phyloP scores from a whole-genome alignment of 2,329 filamentous ascomycete species.

The Xylariaceae sp. region DNA sequence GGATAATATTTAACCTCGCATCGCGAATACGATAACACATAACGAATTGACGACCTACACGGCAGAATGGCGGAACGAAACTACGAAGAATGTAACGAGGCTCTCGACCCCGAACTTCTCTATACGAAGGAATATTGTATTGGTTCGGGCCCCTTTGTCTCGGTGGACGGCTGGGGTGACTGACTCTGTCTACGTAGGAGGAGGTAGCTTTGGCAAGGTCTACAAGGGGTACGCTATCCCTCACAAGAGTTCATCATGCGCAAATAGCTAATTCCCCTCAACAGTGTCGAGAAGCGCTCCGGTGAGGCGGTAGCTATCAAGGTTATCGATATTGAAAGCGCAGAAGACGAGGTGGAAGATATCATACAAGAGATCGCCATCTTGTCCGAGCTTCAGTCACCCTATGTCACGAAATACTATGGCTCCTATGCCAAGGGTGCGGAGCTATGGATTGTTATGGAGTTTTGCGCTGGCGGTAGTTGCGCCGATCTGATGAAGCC shows the following conservation, averaged over 20 bases:
- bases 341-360: constrained; percentile 98
- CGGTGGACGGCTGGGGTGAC: constrained; percentile 22
- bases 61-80: constrained; percentile 44
- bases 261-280: constrained; percentile 15
- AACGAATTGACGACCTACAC: constrained; percentile 19
- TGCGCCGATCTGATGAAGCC: constrained; percentile 96
- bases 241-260: too few species aligned
- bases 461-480: constrained; percentile 95
- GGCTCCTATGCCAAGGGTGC: constrained; percentile 94
- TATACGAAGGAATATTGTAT: constrained; percentile 93
- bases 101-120: constrained; percentile 78
- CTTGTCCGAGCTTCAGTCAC: constrained; percentile 89
- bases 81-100: constrained; percentile 47
- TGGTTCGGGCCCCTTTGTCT: constrained; percentile 46
- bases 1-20: neutral
- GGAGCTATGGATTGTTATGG: constrained; percentile 99
- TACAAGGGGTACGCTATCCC: constrained; percentile 74
- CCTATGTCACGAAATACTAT: constrained; percentile 96
- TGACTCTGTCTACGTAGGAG: constrained; percentile 51
- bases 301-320: constrained; percentile 97
- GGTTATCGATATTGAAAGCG: constrained; percentile 97
- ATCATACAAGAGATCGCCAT: constrained; percentile 99
- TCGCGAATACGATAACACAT: constrained; percentile 11
- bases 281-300: constrained; percentile 82
- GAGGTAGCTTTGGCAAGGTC: constrained; percentile 96